These are phyloP conservation scores for Biscogniauxia sp. DNA, from an alignment of 2,329 filamentous ascomycete genomes.

Conservation along the genomic window DNA sequence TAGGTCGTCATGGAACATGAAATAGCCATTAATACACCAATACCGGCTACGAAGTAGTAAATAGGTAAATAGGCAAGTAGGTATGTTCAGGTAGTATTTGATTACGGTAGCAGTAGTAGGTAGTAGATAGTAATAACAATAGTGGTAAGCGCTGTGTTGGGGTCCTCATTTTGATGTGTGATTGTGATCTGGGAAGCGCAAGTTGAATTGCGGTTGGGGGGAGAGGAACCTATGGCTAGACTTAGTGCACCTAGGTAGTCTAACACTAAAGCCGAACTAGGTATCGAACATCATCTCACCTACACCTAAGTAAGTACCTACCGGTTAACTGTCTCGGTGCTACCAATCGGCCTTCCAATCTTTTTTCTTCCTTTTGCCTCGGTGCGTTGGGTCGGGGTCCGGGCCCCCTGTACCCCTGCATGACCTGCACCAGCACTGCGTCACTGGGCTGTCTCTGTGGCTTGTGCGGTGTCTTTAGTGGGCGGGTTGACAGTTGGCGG, in stretches of 20 bases:
- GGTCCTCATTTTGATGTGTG: background rate
- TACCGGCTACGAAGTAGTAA: too few relatives aligned
- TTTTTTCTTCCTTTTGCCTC: background rate
- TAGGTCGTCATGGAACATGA: too few relatives aligned
- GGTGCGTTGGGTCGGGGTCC: background rate
- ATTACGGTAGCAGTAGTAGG: too few relatives aligned
- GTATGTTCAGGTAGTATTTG: too few relatives aligned
- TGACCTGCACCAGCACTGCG: background rate
- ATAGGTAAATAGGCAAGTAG: too few relatives aligned
- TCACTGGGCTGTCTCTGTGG: background rate
- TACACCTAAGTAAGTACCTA: too few relatives aligned
- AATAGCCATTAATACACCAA: too few relatives aligned
- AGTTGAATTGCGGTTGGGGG: background rate
- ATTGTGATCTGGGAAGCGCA: background rate
- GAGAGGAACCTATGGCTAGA: background rate
- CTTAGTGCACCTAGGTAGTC: too few relatives aligned
- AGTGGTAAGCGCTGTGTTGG: background rate
- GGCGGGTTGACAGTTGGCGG: background rate
- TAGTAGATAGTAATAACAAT: background rate
- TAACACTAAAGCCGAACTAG: background rate
- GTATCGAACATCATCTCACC: background rate
- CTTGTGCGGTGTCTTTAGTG: background rate
- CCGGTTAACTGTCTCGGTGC: background rate
- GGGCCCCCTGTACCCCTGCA: background rate
- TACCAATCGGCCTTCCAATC: background rate